Base-by-base conservation (phyloP, 2,329 filamentous ascomycete species). In the Pseudonectria buxi region DNA sequence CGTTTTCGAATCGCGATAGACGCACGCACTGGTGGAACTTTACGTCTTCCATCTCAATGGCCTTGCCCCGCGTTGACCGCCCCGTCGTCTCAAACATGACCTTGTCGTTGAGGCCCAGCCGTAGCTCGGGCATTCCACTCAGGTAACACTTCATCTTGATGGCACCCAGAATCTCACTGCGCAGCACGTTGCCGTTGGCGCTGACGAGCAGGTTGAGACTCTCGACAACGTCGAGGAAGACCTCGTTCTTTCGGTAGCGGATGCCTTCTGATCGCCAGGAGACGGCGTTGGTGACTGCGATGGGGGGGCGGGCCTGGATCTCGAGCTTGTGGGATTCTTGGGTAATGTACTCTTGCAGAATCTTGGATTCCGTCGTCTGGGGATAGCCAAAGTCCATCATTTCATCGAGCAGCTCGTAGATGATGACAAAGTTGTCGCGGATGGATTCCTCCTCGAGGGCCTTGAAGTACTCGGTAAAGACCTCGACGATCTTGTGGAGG, bases 371-470 rank as follows among this genome's bases (percentile, higher is more conserved):
- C 48, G 92, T 98, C 9, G 92, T 98, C 64, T 98, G 92, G 6
- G 92, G 92, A 62, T 98, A 95, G 45, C 92, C 92, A 71, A 98
- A 98, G 66, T 98, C 92, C 92, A 98, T 98, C 92, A 98, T 98
- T 71, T 98, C 92, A 59, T 98, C 92, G 45, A 98, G 77, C 43
- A 98, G 68, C 66, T 98, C 92, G 72, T 98, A 98, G 57, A 98
- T 98, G 58, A 98, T 81, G 62, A 98, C 92, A 59, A 98, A 98
- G 70, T 98, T 98, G 71, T 98, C 92, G 53, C 92, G 81, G 61
- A 98, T 98, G 53, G 87, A 95, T 66, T 98, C 92, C 64, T 98
- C 92, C 64, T 98, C 92, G 41, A 98, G 75, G 46, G 94, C 90
- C 64, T 98, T 98, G 75, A 98, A 98, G 71, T 98, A 98, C 66